Evolutionary conservation across 306 rosid species (phyloP).

Genomic region (Vigna radiata): DNA sequence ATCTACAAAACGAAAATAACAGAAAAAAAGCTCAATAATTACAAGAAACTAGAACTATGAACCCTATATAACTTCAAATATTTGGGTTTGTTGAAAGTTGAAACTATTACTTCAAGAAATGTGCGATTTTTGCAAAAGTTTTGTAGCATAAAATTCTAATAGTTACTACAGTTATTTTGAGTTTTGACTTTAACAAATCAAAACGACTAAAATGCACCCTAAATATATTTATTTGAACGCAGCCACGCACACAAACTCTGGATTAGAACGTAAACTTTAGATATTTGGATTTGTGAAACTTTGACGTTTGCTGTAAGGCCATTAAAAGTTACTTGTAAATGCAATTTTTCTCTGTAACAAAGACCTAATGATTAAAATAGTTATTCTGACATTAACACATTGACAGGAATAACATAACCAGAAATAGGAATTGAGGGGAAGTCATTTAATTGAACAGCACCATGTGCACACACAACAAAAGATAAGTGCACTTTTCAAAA

Average conservation of each 20-base stretch:
- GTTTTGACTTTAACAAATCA: background rate
- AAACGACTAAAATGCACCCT: background rate
- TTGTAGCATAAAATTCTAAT: background rate
- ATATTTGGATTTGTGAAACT: background rate
- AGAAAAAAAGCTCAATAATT: background rate
- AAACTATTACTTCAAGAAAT: background rate
- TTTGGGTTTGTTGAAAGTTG: background rate
- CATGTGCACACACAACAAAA: background rate
- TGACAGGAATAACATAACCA: background rate
- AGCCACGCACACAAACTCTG: background rate
- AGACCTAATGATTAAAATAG: background rate
- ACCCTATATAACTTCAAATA: background rate
- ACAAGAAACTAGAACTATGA: background rate
- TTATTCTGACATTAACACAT: constrained; percentile 2
- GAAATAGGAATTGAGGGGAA: background rate
- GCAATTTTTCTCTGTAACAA: background rate
- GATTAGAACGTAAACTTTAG: background rate
- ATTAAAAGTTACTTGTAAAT: background rate
- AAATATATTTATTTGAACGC: background rate
- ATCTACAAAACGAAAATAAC: background rate
- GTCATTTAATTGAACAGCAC: background rate
- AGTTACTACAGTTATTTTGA: background rate
- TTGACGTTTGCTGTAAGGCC: background rate
- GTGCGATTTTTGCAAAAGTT: background rate
- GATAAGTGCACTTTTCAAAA: background rate